phyloP scores from a whole-genome alignment of 805 yeast genomes.

The Starmerella bacillaris region DNA sequence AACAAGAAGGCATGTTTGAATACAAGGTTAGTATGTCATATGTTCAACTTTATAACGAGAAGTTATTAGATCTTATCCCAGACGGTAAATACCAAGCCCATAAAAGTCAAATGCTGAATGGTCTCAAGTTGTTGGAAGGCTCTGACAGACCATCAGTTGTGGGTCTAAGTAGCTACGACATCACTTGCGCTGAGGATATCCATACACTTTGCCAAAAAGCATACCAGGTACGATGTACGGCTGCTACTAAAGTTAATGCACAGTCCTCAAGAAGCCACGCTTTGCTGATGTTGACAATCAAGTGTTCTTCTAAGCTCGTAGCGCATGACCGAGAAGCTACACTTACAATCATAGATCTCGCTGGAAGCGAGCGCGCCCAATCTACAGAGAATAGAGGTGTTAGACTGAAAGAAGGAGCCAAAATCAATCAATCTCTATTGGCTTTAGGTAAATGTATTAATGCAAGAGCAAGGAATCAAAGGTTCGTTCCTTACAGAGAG shows the following conservation, averaged over 20 bases:
- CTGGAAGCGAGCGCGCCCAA: slow-evolving; percentile 90
- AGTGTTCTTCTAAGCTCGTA: neutral
- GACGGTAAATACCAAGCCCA: too few relatives aligned
- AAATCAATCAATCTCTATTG: slow-evolving; percentile 69
- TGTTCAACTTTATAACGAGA: slow-evolving; percentile 81
- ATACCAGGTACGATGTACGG: slow-evolving; percentile 37
- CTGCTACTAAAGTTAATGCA: slow-evolving; percentile 81
- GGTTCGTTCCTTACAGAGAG: slow-evolving; percentile 80
- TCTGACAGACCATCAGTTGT: slow-evolving; percentile 50
- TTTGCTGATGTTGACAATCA: slow-evolving; percentile 61
- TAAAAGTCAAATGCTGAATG: slow-evolving; percentile 26
- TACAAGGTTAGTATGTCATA: slow-evolving; percentile 48
- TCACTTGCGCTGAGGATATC: slow-evolving; percentile 24
- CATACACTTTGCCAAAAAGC: slow-evolving; percentile 9
- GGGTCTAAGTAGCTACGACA: slow-evolving; percentile 46
- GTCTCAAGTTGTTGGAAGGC: slow-evolving; percentile 46
- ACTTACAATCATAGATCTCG: slow-evolving; percentile 72
- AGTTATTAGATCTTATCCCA: slow-evolving; percentile 57
- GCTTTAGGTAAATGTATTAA: slow-evolving; percentile 90
- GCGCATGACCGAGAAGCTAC: slow-evolving; percentile 30
- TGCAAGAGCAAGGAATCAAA: slow-evolving; percentile 42
- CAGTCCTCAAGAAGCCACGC: slow-evolving; percentile 90
- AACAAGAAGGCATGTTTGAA: slow-evolving; percentile 29
- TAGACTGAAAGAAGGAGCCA: slow-evolving; percentile 77
- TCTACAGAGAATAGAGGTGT: slow-evolving; percentile 73